Conservation (phyloP, 208 protist species). For the Trypanosomatidae sp. region DNA sequence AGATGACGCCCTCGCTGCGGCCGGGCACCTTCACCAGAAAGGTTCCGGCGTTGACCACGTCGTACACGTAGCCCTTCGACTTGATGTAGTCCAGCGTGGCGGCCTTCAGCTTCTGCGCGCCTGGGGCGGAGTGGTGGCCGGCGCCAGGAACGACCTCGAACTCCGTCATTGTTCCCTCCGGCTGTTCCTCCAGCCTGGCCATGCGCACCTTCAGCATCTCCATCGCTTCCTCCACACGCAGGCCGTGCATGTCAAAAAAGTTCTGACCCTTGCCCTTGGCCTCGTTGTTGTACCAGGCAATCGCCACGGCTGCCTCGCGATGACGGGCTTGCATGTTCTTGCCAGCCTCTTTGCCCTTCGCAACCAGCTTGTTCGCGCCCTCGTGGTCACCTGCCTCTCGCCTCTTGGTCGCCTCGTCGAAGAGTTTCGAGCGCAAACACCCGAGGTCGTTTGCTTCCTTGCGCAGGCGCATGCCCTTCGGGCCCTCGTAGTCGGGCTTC, state of each 20-base stretch:
- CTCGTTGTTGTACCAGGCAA: slow-evolving; percentile 55
- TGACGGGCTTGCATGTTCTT: slow-evolving; percentile 36
- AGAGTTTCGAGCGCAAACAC: slow-evolving; percentile 41
- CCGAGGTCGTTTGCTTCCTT: slow-evolving; percentile 42
- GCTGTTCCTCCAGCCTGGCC: slow-evolving; percentile 33
- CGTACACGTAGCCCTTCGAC: slow-evolving; percentile 35
- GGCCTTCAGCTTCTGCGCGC: slow-evolving; percentile 39
- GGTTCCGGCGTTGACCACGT: slow-evolving; percentile 38
- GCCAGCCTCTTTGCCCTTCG: slow-evolving; percentile 36
- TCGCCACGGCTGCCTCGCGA: slow-evolving; percentile 41
- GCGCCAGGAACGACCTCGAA: slow-evolving; percentile 53
- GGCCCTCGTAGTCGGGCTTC: slow-evolving; percentile 63
- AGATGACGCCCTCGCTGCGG: slow-evolving; percentile 14
- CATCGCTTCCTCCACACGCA: slow-evolving; percentile 54
- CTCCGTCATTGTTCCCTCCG: slow-evolving; percentile 32
- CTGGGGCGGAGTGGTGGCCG: slow-evolving; percentile 56
- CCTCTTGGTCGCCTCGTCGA: slow-evolving; percentile 38
- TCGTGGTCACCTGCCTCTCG: slow-evolving; percentile 34
- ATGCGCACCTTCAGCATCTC: slow-evolving; percentile 40
- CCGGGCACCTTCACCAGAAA: slow-evolving; percentile 40
- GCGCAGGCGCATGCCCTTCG: slow-evolving; percentile 36
- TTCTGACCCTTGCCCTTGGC: slow-evolving; percentile 49
- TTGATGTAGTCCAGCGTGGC: slow-evolving; percentile 40
- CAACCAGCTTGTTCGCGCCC: slow-evolving; percentile 31
- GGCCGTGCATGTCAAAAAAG: slow-evolving; percentile 61